Base-by-base conservation (phyloP, 2,329 filamentous ascomycete genomes). In the Daldinia eschscholtzii region DNA sequence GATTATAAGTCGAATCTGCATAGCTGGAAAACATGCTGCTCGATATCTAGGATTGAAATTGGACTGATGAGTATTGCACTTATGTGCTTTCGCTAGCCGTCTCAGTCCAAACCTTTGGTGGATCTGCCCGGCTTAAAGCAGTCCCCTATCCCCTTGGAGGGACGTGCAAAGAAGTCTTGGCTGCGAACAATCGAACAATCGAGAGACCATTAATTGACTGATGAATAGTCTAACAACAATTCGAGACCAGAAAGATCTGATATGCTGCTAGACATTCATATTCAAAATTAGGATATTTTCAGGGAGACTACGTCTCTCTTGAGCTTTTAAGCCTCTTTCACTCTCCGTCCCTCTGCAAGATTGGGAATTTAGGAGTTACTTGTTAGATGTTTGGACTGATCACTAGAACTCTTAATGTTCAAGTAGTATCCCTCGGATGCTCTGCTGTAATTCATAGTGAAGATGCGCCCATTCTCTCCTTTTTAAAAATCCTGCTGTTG, bases 321-420 rank as follows among this genome's bases (percentile, higher is more conserved):
- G 57, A 60, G 64, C 60, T 68, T 70, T 65, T 68, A 70, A 57
- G 62, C 65, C 39, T 68, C 65, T 70, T 72, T 76, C 72, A 74
- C 68, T 73, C 73, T 76, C 73, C 73, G 68, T 70, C 72, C 72
- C 61, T 73, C 53, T 67, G 46, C 46, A 63, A 62, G 67, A 69
- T 71, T 67, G 73, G 74, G 74, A 76, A 74, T 76, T 75, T 75
- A 73, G 71, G 75, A 73, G 74, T 35, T 75, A 75, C 73, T 75
- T 72, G 70, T 72, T 72, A 72, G 70, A 65, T 57, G 67, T 61
- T 70, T 52, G 46, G 67, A 69, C 55, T 70, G 65, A 61, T 65
- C 64, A 70, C 62, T 66, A 70, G 68, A 68, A 68, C 68, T 67
- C 57, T 65, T 65, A 68, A 68, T 72, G 68, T 70, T 68, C 72